phyloP scores from a whole-genome alignment of 2,329 filamentous ascomycete species.

The Waltergamsia citrina region DNA sequence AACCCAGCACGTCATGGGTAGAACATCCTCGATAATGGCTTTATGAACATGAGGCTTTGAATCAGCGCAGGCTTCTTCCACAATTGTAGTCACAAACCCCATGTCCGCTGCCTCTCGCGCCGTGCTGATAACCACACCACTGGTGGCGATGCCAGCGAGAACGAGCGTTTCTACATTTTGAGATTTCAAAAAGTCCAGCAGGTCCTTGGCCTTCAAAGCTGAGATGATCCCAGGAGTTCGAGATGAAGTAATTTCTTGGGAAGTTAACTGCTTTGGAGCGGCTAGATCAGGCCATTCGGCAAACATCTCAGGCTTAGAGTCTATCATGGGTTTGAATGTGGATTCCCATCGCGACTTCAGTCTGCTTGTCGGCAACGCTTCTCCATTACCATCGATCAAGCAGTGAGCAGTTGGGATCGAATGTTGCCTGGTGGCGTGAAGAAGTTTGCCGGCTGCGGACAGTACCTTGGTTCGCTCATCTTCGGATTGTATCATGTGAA shows the following conservation, averaged over 20 bases:
- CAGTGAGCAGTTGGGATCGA: not conserved
- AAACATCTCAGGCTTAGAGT: not conserved
- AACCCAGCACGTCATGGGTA: not conserved
- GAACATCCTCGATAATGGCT: not conserved
- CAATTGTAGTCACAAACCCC: not conserved
- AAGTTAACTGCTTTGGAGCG: no score
- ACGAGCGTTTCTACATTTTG: not conserved
- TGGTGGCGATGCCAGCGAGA: not conserved
- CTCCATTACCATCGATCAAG: not conserved
- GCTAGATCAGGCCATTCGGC: not conserved
- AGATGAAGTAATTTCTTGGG: not conserved
- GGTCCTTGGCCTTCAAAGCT: not conserved
- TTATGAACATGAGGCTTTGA: not conserved
- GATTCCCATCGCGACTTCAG: not conserved
- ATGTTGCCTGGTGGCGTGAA: not conserved
- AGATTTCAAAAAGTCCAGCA: not conserved
- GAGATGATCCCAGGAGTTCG: not conserved
- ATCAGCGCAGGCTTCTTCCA: not conserved
- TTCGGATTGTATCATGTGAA: slow-evolving; percentile 13
- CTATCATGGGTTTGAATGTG: not conserved
- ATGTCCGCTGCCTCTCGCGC: not conserved
- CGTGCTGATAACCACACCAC: not conserved
- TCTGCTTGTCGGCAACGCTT: not conserved
- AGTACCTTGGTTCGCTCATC: not conserved
- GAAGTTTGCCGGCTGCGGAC: not conserved